Percentiles rank a stretch among this genome's conserved stretches.
Evolutionary conservation across 2,329 filamentous ascomycete genomes (phyloP).

Genomic region (Colletotrichum cereale): DNA sequence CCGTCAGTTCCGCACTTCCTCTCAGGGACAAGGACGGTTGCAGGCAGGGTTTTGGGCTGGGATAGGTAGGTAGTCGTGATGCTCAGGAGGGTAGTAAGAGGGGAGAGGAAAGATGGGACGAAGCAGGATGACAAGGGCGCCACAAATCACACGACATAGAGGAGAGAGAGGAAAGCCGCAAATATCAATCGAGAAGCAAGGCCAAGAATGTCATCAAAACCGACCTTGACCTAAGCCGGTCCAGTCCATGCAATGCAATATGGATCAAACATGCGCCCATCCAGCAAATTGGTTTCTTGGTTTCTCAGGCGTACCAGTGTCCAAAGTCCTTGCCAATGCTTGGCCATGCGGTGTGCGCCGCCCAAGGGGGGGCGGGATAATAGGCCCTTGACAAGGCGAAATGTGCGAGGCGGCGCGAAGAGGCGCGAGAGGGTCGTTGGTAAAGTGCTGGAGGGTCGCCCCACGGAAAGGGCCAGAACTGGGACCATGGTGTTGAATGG

Average conservation of each 20-base stretch:
- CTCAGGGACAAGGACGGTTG: background rate
- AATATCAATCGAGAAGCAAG: constrained; percentile 22
- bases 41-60: constrained; percentile 20
- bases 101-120: constrained; percentile 28
- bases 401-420: background rate
- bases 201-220: constrained; percentile 1
- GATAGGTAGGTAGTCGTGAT: background rate
- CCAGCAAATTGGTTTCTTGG: constrained; percentile 7
- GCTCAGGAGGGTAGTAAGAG: constrained; percentile 6
- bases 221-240: background rate
- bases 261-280: constrained; percentile 17
- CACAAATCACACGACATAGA: constrained; percentile 8
- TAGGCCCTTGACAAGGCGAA: background rate
- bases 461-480: constrained; percentile 10
- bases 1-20: constrained; percentile 25
- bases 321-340: constrained; percentile 23
- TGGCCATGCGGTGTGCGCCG: background rate
- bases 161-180: background rate
- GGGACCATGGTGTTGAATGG: constrained; percentile 33
- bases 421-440: background rate
- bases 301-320: background rate
- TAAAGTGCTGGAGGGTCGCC: background rate
- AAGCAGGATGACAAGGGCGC: constrained; percentile 5
- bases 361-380: constrained; percentile 3
- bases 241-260: constrained; percentile 1